Evolutionary conservation across 192 early-diverging fungal species (phyloP).

Genomic region (Backusella australiensis): DNA sequence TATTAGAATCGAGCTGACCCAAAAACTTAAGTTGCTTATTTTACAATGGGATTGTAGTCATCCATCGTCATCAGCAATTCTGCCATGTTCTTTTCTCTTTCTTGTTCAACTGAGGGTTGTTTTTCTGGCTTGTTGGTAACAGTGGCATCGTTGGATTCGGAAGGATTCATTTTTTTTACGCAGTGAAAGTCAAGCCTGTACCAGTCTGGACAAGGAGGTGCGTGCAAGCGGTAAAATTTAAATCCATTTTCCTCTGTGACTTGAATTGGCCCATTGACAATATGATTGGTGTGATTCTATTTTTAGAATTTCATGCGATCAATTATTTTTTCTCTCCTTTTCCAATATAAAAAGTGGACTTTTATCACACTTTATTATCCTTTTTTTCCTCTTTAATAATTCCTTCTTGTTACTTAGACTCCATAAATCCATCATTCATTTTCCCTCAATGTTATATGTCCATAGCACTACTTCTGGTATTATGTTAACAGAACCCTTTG

Average conservation of each 20-base stretch:
- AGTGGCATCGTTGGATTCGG: background rate
- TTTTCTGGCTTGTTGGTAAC: background rate
- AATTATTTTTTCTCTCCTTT: background rate
- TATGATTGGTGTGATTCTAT: background rate
- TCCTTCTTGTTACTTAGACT: background rate
- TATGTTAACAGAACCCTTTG: background rate
- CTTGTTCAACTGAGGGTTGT: background rate
- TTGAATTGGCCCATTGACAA: background rate
- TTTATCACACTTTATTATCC: background rate
- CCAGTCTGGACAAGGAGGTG: background rate
- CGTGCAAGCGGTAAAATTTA: background rate
- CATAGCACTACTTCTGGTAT: background rate
- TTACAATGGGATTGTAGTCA: slow-evolving; percentile 76
- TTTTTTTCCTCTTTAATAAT: background rate
- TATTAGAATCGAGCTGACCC: background rate
- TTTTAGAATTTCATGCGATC: slow-evolving; percentile 1
- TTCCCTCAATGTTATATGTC: background rate
- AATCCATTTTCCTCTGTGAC: background rate
- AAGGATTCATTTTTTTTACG: background rate
- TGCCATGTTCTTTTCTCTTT: slow-evolving; percentile 40
- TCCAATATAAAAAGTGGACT: background rate
- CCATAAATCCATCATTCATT: no score
- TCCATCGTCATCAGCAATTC: slow-evolving; percentile 89
- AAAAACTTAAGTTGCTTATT: background rate
- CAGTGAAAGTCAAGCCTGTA: background rate